Percentiles rank a stretch among this genome's conserved stretches.
phyloP scores from a whole-genome alignment of 495 filamentous ascomycete genomes.

The Hyaloscypha variabilis region DNA sequence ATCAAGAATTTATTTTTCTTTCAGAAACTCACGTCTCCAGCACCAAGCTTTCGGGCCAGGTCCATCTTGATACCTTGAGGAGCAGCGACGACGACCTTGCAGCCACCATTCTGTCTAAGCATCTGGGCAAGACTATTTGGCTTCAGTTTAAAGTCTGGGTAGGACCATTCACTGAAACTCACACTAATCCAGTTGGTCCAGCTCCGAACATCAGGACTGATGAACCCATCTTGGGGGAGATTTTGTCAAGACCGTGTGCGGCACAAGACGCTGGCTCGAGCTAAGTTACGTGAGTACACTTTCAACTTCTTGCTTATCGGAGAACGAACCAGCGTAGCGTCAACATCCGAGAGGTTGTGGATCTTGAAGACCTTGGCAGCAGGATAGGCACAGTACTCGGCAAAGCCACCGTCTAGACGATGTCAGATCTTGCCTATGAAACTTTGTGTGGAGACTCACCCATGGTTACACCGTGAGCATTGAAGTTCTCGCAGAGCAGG shows the following conservation, averaged over 20 bases:
- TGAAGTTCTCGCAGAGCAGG: constrained; percentile 66
- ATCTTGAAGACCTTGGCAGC: constrained; percentile 71
- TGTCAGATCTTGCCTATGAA: constrained; percentile 55
- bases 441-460: constrained; percentile 6
- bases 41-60: constrained; percentile 66
- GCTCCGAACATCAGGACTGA: constrained; percentile 69
- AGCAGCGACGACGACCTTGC: constrained; percentile 66
- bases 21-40: constrained; percentile 50
- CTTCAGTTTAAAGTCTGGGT: background rate
- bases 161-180: background rate
- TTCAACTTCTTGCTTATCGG: background rate
- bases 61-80: constrained; percentile 71
- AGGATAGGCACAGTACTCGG: constrained; percentile 62
- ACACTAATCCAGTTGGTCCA: constrained; percentile 54
- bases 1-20: background rate
- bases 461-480: constrained; percentile 27
- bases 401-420: constrained; percentile 68
- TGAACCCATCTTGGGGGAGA: constrained; percentile 68
- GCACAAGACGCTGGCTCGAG: constrained; percentile 75
- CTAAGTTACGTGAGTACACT: background rate
- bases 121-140: constrained; percentile 53
- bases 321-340: constrained; percentile 57
- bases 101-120: constrained; percentile 64
- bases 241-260: constrained; percentile 72
- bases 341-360: constrained; percentile 67